Base-by-base conservation (phyloP, 2,329 filamentous ascomycete genomes). In the Venturia asperata region DNA sequence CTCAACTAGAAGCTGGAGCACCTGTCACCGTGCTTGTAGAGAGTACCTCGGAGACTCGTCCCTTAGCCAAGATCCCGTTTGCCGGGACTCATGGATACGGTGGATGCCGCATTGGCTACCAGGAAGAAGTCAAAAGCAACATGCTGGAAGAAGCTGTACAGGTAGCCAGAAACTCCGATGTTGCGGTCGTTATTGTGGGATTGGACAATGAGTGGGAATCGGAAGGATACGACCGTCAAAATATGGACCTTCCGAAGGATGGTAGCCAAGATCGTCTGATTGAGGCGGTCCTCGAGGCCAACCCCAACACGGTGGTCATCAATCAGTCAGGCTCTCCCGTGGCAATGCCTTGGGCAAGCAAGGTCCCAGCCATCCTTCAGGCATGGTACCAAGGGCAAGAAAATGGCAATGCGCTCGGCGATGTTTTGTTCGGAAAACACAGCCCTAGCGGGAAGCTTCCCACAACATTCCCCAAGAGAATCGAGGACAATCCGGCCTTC, bases 341-440 rank as follows among this genome's bases (percentile, higher is more conserved):
- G 34, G 80, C 81, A 4, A 86, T 90, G 86, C 87, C 87, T 19
- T 92, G 88, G 89, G 83, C 80, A 1, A 79, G 84, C 68, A 75
- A 80, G 27, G 85, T 88, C 2, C 83, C 87, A 3, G 83, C 86
- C 1, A 85, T 91, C 39, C 71, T 92, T 0, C 88, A 91, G 72
- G 83, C 89, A 9, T 94, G 90, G 89, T 94, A 92, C 71, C 89
- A 90, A 67, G 90, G 91, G n/a, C 91, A 94, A 71, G 90, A 94
- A 77, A 88, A 87, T 5, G 91, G 90, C 6, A 91, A 92, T 71
- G 87, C 86, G 13, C 87, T 95, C 67, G 89, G 88, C 0, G 90
- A 93, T 69, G 82, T 93, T 1, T 79, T 93, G 0, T 89, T 90
- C 68, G 88, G 89, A 61, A 83, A 87, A 67, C 82, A 84, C 60